A percentile compares a stretch with the other conserved stretches of the same genome.
Evolutionary conservation across 2,329 filamentous ascomycete species (phyloP).

Genomic region (Fusarium torulosum): DNA sequence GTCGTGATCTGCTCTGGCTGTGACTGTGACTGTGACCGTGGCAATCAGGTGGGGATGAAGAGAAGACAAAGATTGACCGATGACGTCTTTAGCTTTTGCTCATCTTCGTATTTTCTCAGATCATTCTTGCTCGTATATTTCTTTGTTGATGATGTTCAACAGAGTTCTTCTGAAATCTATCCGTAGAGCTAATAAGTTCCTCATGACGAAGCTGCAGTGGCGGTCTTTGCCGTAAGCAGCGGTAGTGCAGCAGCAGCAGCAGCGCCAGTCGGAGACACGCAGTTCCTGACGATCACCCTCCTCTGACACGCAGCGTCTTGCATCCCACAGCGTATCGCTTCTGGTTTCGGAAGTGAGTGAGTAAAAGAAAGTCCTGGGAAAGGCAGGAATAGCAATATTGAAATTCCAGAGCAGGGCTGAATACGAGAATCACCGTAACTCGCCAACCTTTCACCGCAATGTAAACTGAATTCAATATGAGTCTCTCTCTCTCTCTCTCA

Average conservation of each 20-base stretch:
- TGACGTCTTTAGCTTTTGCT: constrained; percentile 26
- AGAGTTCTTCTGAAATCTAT: not conserved
- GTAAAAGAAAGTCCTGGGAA: not conserved
- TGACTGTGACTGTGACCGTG: too few species aligned
- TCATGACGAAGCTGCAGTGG: constrained; percentile 33
- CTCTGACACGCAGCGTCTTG: constrained; percentile 37
- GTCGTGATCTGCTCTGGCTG: not conserved
- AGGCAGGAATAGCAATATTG: constrained; percentile 12
- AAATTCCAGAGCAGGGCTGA: constrained; percentile 23
- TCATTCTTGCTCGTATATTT: constrained; percentile 3
- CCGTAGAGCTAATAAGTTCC: not conserved
- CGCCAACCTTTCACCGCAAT: constrained; percentile 11
- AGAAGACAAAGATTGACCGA: constrained; percentile 5
- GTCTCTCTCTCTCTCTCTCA: too few species aligned
- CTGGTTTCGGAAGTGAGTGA: constrained; percentile 18
- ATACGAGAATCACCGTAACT: constrained; percentile 13
- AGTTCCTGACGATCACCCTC: constrained; percentile 38
- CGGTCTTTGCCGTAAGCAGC: constrained; percentile 32
- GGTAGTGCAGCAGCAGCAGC: constrained; percentile 6
- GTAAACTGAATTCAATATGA: not conserved
- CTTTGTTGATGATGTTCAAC: not conserved
- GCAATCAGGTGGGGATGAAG: too few species aligned
- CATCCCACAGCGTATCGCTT: constrained; percentile 10
- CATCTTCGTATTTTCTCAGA: constrained; percentile 13
- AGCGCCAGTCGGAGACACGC: constrained; percentile 20